phyloP scores from a whole-genome alignment of 1,139 yeast species.

The Lodderomyces elongisporus region DNA sequence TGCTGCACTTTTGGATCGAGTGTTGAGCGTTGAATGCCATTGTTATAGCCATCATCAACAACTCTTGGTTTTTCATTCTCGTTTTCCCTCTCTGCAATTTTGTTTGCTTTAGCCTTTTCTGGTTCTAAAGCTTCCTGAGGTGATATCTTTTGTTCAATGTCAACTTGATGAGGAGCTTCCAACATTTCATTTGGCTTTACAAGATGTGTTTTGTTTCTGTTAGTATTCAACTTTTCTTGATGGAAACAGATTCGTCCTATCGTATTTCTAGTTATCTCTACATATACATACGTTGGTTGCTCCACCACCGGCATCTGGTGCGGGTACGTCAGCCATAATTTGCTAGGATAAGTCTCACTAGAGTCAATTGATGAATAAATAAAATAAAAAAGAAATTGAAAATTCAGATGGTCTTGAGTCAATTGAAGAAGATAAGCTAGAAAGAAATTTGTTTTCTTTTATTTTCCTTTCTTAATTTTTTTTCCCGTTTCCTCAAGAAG shows the following conservation, averaged over 20 bases:
- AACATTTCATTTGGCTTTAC: conserved; percentile 11
- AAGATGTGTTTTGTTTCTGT: neutral
- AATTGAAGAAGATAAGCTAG: neutral
- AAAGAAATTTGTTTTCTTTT: too few relatives aligned
- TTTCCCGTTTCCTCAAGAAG: neutral
- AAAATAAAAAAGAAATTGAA: neutral
- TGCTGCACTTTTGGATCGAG: too few relatives aligned
- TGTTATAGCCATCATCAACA: neutral
- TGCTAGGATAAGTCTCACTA: too few relatives aligned
- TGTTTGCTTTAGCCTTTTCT: neutral
- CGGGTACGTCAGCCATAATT: neutral
- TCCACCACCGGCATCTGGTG: conserved; percentile 4
- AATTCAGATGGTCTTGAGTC: too few relatives aligned
- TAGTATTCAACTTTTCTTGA: too few relatives aligned
- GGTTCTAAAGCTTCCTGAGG: conserved; percentile 7
- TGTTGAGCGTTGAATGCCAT: neutral
- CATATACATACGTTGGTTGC: conserved; percentile 5
- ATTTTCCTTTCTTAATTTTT: too few relatives aligned
- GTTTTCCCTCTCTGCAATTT: too few relatives aligned
- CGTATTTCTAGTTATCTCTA: too few relatives aligned
- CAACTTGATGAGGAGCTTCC: conserved; percentile 11
- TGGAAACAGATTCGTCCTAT: too few relatives aligned
- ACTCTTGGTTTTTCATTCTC: neutral
- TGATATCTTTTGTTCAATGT: conserved; percentile 8
- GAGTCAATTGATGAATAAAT: too few relatives aligned